Base-by-base conservation (phyloP, 768 basidiomycete species). In the Tylopilus subfusipes region DNA sequence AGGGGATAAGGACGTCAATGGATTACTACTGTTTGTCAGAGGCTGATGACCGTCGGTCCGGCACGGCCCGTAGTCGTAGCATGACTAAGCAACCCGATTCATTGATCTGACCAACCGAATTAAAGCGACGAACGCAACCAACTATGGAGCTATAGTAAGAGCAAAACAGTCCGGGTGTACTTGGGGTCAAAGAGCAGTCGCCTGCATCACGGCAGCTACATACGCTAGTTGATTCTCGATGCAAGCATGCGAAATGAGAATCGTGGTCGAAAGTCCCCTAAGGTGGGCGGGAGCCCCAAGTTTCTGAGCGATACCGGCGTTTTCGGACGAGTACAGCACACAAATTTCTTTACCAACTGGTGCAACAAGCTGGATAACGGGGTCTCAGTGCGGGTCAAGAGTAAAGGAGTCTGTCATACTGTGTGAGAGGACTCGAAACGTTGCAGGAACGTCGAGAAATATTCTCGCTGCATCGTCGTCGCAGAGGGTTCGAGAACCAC, bases 141-240 rank as follows among this genome's bases (percentile, higher is more conserved):
- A 39, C 10, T 19, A 12, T 12, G 38, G 1, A 19, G 29, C 34
- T 31, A 22, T 44, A 46, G 18, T 39, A n/a, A 16, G 16, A 49
- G n/a, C 22, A 52, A n/a, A 21, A 13, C 27, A 22, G 31, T 18
- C 14, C 21, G 14, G 39, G 21, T 19, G 21, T 19, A 16, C 38
- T n/a, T 18, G 24, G 4, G 11, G 18, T 60, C 45, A 60, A 39
- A 60, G 34, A 47, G 63, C 44, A 14, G 52, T 52, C 55, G 71
- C 63, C 61, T 57, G 30, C 67, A 67, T 68, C n/a, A 78, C 73
- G 30, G 79, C 79, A 45, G 82, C 76, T 24, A 80, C 80, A 69
- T 86, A 88, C 2, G 73, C 81, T n/a, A 76, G 75, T 45, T 77
- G 75, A 57, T 87, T 77, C 58, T 81, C 81, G 43, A 88, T 80